These are phyloP conservation scores for Thuja plicata DNA, from an alignment of 83 land plant genomes.

Conservation along the genomic window DNA sequence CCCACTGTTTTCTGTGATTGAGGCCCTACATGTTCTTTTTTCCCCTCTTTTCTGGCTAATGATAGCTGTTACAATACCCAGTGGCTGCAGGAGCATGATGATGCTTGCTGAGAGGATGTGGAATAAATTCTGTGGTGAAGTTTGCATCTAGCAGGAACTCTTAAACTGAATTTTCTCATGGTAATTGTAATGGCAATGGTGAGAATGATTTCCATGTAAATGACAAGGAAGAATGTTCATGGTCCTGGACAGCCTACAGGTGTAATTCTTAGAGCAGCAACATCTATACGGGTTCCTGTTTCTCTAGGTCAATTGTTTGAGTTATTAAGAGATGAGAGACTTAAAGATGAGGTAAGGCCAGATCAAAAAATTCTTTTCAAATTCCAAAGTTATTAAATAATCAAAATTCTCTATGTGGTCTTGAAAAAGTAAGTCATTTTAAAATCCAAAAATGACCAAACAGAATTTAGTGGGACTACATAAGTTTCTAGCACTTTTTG, in stretches of 20 bases:
- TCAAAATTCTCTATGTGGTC: neutral
- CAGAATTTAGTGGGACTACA: neutral
- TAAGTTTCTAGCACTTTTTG: neutral
- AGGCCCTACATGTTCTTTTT: neutral
- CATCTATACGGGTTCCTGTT: conserved; percentile 83
- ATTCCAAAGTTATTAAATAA: neutral
- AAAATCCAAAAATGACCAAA: neutral
- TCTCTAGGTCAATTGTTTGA: conserved; percentile 61
- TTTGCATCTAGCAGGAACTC: conserved; percentile 68
- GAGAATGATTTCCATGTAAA: conserved; percentile 46
- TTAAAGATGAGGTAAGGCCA: conserved; percentile 46
- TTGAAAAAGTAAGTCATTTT: neutral
- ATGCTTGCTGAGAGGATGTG: conserved; percentile 82
- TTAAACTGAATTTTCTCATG: conserved; percentile 66
- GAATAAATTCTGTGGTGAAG: conserved; percentile 49
- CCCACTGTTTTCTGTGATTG: neutral
- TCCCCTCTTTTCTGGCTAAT: neutral
- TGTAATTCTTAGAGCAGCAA: conserved; percentile 73
- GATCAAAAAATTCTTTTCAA: neutral
- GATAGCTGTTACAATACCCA: conserved; percentile 62
- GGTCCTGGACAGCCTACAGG: conserved; percentile 84
- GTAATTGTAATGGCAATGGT: conserved; percentile 22
- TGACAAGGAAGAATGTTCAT: conserved; percentile 70
- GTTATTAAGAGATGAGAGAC: conserved; percentile 68
- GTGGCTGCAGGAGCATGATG: conserved; percentile 71